Evolutionary conservation across 2,329 filamentous ascomycete genomes (phyloP).

Genomic region (Pseudopyricularia javanii): DNA sequence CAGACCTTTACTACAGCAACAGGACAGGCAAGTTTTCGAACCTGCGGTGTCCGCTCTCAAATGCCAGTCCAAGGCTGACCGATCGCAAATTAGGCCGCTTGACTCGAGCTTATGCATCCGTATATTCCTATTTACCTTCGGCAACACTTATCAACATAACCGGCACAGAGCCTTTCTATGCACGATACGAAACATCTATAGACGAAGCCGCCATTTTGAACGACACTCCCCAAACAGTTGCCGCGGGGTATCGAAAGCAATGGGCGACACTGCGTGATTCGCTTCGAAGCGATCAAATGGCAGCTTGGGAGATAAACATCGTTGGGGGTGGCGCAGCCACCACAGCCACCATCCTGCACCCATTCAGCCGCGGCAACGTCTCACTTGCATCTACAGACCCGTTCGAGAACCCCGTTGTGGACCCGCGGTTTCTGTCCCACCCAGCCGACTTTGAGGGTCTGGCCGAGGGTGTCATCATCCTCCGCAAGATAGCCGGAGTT

Average conservation of each 20-base stretch:
- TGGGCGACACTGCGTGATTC: not conserved
- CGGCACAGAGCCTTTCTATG: not conserved
- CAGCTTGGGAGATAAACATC: slow-evolving; percentile 5
- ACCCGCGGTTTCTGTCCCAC: slow-evolving; percentile 24
- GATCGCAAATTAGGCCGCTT: not conserved
- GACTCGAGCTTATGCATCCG: not conserved
- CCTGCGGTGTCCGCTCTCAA: too few relatives aligned
- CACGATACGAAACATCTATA: not conserved
- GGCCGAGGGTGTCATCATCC: slow-evolving; percentile 19
- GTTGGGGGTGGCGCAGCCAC: slow-evolving; percentile 18
- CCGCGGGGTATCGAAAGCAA: not conserved
- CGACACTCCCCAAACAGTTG: not conserved
- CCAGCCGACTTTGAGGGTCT: slow-evolving; percentile 22
- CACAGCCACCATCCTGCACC: slow-evolving; percentile 18
- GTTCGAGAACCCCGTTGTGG: slow-evolving; percentile 19
- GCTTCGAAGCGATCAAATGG: not conserved
- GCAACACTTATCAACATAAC: not conserved
- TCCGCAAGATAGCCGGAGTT: slow-evolving; percentile 17
- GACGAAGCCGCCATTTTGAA: not conserved
- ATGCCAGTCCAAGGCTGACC: too few relatives aligned
- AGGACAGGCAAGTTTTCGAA: not conserved
- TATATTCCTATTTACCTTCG: not conserved
- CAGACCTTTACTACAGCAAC: not conserved
- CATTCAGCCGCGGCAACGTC: slow-evolving; percentile 24
- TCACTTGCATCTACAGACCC: slow-evolving; percentile 21